Conservation (phyloP, 768 basidiomycete genomes). For the Hygrocybe punicea region DNA sequence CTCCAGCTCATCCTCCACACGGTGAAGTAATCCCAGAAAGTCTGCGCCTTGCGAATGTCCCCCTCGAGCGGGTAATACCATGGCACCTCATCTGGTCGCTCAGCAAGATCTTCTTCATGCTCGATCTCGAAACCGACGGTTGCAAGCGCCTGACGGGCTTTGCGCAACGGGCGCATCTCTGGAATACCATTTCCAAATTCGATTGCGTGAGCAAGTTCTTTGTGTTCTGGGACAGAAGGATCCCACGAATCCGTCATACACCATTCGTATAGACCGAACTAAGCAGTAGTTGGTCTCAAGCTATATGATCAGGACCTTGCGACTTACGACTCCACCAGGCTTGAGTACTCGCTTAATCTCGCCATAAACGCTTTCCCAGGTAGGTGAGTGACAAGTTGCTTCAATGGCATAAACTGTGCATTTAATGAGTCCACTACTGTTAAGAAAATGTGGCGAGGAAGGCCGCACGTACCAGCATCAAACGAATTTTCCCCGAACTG, state of each 20-base stretch:
- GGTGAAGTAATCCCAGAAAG: constrained; percentile 84
- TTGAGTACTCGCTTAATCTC: constrained; percentile 92
- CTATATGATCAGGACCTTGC: not conserved
- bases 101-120: constrained; percentile 93
- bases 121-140: constrained; percentile 83
- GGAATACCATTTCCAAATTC: constrained; percentile 97
- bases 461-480: constrained; percentile 86
- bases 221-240: constrained; percentile 79
- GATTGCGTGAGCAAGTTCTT: constrained; percentile 84
- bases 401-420: constrained; percentile 90
- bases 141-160: constrained; percentile 72
- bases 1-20: constrained; percentile 89
- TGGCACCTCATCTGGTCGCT: constrained; percentile 66
- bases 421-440: not conserved
- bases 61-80: constrained; percentile 99
- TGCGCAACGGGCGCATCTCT: constrained; percentile 80
- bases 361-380: constrained; percentile 92
- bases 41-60: constrained; percentile 89
- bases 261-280: constrained; percentile 99
- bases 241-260: constrained; percentile 97
- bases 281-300: not conserved
- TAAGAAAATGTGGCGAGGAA: too few species aligned
- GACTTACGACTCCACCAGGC: constrained; percentile 87
- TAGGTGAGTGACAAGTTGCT: constrained; percentile 94
- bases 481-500: constrained; percentile 91